These are phyloP conservation scores for Russula ochroleuca DNA, from an alignment of 768 basidiomycete species.

Conservation along the genomic window DNA sequence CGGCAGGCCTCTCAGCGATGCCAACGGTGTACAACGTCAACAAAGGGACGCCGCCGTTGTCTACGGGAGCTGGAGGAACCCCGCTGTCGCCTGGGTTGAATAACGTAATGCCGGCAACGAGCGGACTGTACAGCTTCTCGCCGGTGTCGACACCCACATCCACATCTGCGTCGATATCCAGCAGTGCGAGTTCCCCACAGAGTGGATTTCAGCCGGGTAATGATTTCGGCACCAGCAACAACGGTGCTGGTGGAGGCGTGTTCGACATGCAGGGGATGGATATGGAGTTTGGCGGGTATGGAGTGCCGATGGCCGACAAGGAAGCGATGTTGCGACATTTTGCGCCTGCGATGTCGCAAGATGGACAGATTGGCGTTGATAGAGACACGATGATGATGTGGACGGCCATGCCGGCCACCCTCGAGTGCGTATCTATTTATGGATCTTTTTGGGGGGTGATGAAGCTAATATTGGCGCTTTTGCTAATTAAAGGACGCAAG, in stretches of 20 bases:
- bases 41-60: not conserved
- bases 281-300: constrained; percentile 19
- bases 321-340: constrained; percentile 17
- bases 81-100: not conserved
- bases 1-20: not conserved
- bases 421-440: constrained; percentile 17
- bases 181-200: constrained; percentile 7
- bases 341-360: constrained; percentile 5
- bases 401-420: constrained; percentile 24
- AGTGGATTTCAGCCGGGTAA: constrained; percentile 2
- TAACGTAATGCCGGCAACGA: not conserved
- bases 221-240: not conserved
- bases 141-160: not conserved
- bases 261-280: constrained; percentile 15
- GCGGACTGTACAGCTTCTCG: not conserved
- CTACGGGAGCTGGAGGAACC: not conserved
- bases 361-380: constrained; percentile 28
- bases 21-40: not conserved
- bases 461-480: not conserved
- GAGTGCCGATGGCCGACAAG: constrained; percentile 7
- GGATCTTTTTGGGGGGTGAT: too few relatives aligned
- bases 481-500: constrained; percentile 19
- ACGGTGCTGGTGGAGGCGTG: not conserved
- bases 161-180: not conserved
- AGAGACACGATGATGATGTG: constrained; percentile 28